These are phyloP conservation scores for Artemisia annua DNA, from an alignment of 129 eudicot genomes.

Conservation along the genomic window DNA sequence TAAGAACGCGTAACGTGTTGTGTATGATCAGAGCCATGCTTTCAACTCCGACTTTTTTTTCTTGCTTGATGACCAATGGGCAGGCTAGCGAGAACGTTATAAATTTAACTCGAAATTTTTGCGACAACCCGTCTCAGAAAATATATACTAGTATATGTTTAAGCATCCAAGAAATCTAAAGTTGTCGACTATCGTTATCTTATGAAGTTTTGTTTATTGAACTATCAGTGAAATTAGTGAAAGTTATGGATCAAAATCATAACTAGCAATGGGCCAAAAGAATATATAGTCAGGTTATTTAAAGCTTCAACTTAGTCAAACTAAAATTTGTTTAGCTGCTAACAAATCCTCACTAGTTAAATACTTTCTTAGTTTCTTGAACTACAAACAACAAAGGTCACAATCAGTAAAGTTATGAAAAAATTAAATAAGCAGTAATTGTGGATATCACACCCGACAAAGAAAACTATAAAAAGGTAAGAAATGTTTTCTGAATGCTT, in stretches of 20 bases:
- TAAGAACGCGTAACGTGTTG: conserved; percentile 1
- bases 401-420: neutral
- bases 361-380: neutral
- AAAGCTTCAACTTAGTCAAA: too few relatives aligned
- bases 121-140: neutral
- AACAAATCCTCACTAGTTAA: neutral
- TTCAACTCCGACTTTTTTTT: neutral
- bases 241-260: too few relatives aligned
- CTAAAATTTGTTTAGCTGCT: too few relatives aligned
- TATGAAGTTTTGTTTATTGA: too few relatives aligned
- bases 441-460: conserved; percentile 5
- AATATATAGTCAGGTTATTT: too few relatives aligned
- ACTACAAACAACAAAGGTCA: neutral
- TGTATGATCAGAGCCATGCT: neutral
- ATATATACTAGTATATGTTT: neutral
- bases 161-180: too few relatives aligned
- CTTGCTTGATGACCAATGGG: neutral
- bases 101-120: neutral
- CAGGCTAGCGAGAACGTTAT: too few relatives aligned
- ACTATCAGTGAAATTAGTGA: too few relatives aligned
- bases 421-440: neutral
- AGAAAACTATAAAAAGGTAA: neutral
- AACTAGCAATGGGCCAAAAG: too few relatives aligned
- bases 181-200: too few relatives aligned
- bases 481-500: neutral